These are phyloP conservation scores for Penicillium coprophilum DNA, from an alignment of 495 filamentous ascomycete genomes.

Conservation along the genomic window DNA sequence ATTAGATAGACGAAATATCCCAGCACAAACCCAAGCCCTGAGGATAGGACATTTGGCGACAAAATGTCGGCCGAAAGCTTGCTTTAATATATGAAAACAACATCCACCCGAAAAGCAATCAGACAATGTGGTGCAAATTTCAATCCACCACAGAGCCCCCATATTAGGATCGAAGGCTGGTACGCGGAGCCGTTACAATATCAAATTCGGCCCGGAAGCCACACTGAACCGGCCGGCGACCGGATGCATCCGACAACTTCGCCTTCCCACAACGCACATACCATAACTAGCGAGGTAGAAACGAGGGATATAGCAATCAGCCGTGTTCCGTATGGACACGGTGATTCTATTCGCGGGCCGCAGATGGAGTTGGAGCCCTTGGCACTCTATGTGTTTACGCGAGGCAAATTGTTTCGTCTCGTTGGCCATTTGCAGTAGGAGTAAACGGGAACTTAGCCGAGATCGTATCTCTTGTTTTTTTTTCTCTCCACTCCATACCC, in stretches of 20 bases:
- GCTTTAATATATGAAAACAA: background rate
- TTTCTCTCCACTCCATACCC: background rate
- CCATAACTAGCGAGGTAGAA: background rate
- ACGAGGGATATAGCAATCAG: background rate
- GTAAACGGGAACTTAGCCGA: background rate
- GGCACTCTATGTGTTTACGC: background rate
- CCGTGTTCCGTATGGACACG: background rate
- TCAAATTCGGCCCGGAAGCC: background rate
- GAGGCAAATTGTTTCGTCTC: background rate
- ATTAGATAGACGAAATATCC: background rate
- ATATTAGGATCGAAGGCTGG: background rate
- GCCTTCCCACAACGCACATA: background rate
- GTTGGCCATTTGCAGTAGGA: background rate
- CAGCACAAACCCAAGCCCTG: background rate
- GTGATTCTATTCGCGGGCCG: background rate
- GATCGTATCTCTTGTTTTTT: background rate
- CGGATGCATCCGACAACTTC: background rate
- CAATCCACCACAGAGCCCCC: background rate
- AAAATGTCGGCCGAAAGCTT: background rate
- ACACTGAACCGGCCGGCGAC: background rate
- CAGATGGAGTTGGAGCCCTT: slow-evolving; percentile 1
- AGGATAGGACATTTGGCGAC: background rate
- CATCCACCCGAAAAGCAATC: background rate
- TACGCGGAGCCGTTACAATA: background rate
- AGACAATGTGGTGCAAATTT: background rate